These are phyloP conservation scores for Fusarium scirpi DNA, from an alignment of 2,329 filamentous ascomycete species.

Conservation along the genomic window DNA sequence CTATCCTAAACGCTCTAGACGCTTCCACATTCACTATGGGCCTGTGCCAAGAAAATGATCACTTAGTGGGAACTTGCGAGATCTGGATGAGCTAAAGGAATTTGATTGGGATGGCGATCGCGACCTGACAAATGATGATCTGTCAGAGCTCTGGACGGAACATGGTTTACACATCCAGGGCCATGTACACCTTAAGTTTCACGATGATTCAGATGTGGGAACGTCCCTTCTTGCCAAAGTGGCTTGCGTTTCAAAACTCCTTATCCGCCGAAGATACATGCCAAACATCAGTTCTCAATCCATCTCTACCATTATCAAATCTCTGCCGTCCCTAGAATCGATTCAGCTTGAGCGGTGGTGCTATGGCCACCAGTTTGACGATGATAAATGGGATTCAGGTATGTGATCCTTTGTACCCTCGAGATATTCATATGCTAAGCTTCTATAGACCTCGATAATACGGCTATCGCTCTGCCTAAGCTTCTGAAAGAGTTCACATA, in stretches of 20 bases:
- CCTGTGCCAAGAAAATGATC: too few species aligned
- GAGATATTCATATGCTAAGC: accelerated
- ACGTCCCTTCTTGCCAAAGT: neutral
- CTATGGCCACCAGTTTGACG: neutral
- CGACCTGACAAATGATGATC: too few species aligned
- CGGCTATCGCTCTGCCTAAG: neutral
- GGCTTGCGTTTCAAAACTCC: conserved; percentile 14
- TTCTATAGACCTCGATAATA: accelerated
- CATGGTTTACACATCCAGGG: neutral
- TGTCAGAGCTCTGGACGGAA: too few species aligned
- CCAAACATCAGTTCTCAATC: neutral
- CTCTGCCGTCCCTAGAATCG: conserved; percentile 10
- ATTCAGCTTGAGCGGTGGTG: conserved; percentile 33
- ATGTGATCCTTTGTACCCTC: neutral
- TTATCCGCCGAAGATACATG: conserved; percentile 23
- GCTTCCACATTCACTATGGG: too few species aligned
- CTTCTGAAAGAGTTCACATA: neutral
- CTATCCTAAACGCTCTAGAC: too few species aligned
- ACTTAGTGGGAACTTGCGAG: too few species aligned
- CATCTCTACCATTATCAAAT: neutral
- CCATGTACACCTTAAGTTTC: accelerated
- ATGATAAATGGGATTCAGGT: neutral
- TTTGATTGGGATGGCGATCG: too few species aligned
- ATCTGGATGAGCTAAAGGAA: too few species aligned
- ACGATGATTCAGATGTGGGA: too few species aligned